phyloP scores from a whole-genome alignment of 192 early-diverging fungal species.

The Podila minutissima region DNA sequence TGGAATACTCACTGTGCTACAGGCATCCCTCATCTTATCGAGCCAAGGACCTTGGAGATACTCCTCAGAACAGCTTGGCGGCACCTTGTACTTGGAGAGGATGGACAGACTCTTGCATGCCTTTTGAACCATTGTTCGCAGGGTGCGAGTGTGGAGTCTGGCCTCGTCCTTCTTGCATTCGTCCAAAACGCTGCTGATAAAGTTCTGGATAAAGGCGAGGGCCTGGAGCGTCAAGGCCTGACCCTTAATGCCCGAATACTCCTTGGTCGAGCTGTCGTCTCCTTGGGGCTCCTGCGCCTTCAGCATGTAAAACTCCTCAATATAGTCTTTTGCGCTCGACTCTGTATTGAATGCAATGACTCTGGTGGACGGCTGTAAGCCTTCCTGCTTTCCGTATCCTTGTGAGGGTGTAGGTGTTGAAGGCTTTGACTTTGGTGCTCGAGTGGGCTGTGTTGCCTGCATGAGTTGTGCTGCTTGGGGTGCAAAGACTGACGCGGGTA shows the following conservation, averaged over 20 bases:
- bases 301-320: constrained; percentile 58
- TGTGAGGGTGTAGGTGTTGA: constrained; percentile 23
- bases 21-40: constrained; percentile 34
- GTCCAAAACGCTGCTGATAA: constrained; percentile 47
- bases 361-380: constrained; percentile 3
- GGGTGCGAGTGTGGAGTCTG: constrained; percentile 1
- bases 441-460: constrained; percentile 23
- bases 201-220: constrained; percentile 35
- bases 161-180: constrained; percentile 16
- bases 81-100: constrained; percentile 27
- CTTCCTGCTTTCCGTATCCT: constrained; percentile 7
- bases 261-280: constrained; percentile 19
- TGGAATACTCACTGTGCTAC: constrained; percentile 14
- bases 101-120: constrained; percentile 42
- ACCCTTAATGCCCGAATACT: constrained; percentile 52
- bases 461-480: constrained; percentile 24
- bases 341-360: constrained; percentile 44
- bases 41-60: constrained; percentile 38
- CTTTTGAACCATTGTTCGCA: constrained; percentile 42
- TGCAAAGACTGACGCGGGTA: constrained; percentile 39
- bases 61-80: constrained; percentile 13
- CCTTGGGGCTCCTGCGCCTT: constrained; percentile 10
- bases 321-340: constrained; percentile 56
- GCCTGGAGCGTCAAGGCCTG: constrained; percentile 29
- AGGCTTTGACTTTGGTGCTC: constrained; percentile 41